Conservation (phyloP, 1,284 basidiomycete genomes). For the Heterobasidion occidentale region DNA sequence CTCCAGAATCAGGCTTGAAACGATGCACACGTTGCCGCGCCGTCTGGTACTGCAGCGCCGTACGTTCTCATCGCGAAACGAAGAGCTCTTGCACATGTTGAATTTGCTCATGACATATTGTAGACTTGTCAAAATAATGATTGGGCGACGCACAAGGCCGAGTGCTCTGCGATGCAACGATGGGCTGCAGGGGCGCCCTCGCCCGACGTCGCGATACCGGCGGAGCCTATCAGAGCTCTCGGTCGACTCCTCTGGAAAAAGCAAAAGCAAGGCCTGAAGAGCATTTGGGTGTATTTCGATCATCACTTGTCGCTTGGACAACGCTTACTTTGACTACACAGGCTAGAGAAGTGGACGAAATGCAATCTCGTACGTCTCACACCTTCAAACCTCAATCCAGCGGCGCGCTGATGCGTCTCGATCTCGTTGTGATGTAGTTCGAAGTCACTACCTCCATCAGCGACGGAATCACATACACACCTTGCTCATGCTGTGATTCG, state of each 20-base stretch:
- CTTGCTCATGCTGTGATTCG: conserved; percentile 65
- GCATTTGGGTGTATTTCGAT: conserved; percentile 46
- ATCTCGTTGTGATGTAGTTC: conserved; percentile 28
- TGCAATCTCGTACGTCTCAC: conserved; percentile 67
- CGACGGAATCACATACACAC: conserved; percentile 52
- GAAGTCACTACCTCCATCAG: conserved; percentile 38
- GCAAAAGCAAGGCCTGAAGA: conserved; percentile 44
- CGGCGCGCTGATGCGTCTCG: background rate
- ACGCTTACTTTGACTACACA: conserved; percentile 20
- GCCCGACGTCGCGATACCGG: conserved; percentile 43
- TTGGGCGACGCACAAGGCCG: conserved; percentile 70
- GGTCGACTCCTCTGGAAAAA: conserved; percentile 67
- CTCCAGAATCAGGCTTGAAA: conserved; percentile 33
- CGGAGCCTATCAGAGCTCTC: conserved; percentile 70
- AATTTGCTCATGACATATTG: background rate
- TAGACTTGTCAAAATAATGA: conserved; percentile 74
- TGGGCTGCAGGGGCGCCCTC: conserved; percentile 48
- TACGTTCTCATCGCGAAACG: conserved; percentile 21
- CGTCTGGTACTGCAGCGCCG: conserved; percentile 68
- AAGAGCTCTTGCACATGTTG: background rate
- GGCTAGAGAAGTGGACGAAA: conserved; percentile 56
- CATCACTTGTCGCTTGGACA: background rate
- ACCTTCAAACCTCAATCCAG: background rate
- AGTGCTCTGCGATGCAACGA: conserved; percentile 62
- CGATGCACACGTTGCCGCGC: conserved; percentile 67